phyloP scores from a whole-genome alignment of 179 eudicot species.

The Silene noctiflora region DNA sequence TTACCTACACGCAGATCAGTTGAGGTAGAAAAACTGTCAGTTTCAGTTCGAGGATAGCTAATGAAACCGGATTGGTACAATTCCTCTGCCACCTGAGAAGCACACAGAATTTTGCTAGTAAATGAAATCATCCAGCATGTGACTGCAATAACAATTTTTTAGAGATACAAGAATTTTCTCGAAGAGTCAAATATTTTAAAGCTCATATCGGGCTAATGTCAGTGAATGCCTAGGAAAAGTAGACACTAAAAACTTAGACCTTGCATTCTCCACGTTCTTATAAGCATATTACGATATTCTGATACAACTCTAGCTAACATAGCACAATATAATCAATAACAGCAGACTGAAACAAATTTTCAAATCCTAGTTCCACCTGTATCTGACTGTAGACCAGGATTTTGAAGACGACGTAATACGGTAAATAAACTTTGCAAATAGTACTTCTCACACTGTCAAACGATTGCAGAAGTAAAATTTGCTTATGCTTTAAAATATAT shows the following conservation, averaged over 20 bases:
- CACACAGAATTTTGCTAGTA: neutral
- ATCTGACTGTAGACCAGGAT: neutral
- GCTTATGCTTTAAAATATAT: neutral
- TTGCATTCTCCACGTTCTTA: neutral
- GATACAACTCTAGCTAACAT: neutral
- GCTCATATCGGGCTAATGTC: neutral
- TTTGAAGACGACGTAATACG: neutral
- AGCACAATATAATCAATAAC: neutral
- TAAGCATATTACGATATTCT: neutral
- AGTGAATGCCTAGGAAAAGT: neutral
- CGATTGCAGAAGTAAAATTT: neutral
- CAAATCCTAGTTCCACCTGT: neutral
- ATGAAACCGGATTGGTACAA: constrained; percentile 93
- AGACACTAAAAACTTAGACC: neutral
- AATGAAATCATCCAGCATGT: neutral
- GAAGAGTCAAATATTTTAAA: neutral
- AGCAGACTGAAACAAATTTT: neutral
- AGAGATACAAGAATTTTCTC: neutral
- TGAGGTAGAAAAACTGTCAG: constrained; percentile 70
- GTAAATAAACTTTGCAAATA: neutral
- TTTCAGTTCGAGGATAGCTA: constrained; percentile 99
- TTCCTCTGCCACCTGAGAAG: constrained; percentile 85
- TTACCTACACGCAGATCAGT: constrained; percentile 76
- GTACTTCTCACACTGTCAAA: neutral
- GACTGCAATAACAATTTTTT: neutral